These are phyloP conservation scores for Mortierella sp. DNA, from an alignment of 371 early-diverging fungal genomes.

Conservation along the genomic window DNA sequence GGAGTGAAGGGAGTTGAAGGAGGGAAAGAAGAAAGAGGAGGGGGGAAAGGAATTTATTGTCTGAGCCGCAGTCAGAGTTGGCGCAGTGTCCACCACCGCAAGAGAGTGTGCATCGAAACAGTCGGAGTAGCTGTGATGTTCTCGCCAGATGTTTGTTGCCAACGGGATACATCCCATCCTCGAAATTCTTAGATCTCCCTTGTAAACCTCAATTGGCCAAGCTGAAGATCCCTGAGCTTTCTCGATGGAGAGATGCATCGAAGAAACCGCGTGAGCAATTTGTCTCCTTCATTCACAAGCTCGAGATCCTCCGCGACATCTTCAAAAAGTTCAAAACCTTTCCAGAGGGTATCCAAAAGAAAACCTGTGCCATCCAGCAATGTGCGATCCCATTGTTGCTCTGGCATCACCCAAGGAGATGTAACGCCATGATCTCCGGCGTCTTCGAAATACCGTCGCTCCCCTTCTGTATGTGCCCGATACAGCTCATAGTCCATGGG, in stretches of 20 bases:
- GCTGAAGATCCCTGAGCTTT: constrained; percentile 1
- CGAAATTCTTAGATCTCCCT: too few species aligned
- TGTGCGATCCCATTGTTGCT: background rate
- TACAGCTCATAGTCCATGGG: too few species aligned
- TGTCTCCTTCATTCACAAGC: background rate
- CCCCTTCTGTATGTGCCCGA: background rate
- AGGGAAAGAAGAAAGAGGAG: too few species aligned
- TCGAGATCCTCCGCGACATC: background rate
- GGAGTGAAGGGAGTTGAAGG: too few species aligned
- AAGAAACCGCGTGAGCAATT: background rate
- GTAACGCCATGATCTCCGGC: background rate
- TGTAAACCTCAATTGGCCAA: constrained; percentile 14
- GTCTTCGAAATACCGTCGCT: background rate
- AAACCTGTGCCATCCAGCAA: background rate
- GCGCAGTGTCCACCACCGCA: too few species aligned
- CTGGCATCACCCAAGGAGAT: constrained; percentile 10
- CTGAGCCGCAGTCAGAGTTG: too few species aligned
- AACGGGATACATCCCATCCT: too few species aligned
- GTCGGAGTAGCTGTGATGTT: too few species aligned
- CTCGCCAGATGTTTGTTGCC: too few species aligned
- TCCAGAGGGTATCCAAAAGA: constrained; percentile 3
- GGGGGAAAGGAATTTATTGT: too few species aligned
- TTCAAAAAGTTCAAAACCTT: constrained; percentile 5
- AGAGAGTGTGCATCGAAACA: too few species aligned
- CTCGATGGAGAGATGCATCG: background rate